Conservation (phyloP, 768 basidiomycete genomes). For the Chalciporus pseudorubinellus region DNA sequence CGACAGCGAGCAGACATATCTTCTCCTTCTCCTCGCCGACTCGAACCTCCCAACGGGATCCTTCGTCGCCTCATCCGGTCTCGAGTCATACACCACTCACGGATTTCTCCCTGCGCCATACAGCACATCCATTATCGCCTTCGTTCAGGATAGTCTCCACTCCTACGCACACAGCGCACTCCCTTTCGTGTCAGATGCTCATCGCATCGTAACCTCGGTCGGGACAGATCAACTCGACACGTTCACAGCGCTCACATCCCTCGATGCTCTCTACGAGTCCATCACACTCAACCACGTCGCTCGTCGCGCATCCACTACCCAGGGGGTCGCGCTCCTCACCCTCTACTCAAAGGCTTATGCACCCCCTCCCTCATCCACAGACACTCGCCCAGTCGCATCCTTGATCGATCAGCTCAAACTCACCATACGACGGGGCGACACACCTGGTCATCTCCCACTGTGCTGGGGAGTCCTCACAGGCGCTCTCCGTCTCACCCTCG, state of each 20-base stretch:
- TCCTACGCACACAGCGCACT: slow-evolving; percentile 77
- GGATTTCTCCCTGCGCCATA: slow-evolving; percentile 53
- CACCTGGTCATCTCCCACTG: slow-evolving; percentile 80
- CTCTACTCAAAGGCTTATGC: slow-evolving; percentile 83
- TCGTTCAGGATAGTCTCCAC: slow-evolving; percentile 69
- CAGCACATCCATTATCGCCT: slow-evolving; percentile 41
- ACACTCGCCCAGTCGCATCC: slow-evolving; percentile 10
- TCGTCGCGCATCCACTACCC: slow-evolving; percentile 81
- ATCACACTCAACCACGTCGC: slow-evolving; percentile 91
- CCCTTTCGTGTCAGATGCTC: slow-evolving; percentile 76
- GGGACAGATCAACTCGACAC: slow-evolving; percentile 23
- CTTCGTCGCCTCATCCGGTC: slow-evolving; percentile 91
- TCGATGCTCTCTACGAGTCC: slow-evolving; percentile 79
- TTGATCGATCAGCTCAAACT: slow-evolving; percentile 72
- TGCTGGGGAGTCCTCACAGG: slow-evolving; percentile 90
- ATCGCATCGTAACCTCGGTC: slow-evolving; percentile 36
- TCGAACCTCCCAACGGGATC: slow-evolving; percentile 96
- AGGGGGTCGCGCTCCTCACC: slow-evolving; percentile 90
- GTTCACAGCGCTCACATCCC: slow-evolving; percentile 43
- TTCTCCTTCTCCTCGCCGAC: slow-evolving; percentile 80
- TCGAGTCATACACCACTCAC: slow-evolving; percentile 88
- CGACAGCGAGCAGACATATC: slow-evolving; percentile 55
- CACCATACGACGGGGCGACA: slow-evolving; percentile 58
- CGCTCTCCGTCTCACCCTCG: slow-evolving; percentile 67
- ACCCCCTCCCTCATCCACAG: slow-evolving; percentile 37